Evolutionary conservation across 208 protist species (phyloP), one percentile per base, ranked within the genome.

Genomic region (Trypanosoma avium): DNA sequence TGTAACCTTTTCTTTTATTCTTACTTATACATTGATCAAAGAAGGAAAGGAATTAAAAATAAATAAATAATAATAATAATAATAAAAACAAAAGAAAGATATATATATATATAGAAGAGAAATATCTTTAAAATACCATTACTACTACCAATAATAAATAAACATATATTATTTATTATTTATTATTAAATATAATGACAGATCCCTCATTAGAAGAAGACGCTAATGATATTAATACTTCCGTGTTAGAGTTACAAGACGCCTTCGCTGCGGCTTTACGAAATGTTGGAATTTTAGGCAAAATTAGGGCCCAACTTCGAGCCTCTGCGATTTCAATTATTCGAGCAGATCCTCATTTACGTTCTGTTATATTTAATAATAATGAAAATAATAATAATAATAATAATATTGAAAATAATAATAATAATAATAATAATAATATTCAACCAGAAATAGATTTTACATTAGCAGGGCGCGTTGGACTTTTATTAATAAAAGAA

Each of bases 301-400:
- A 86, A 48, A 67, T 95, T 43, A 71, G 84, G 0, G 89, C 89
- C 0, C 80, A 95, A 65, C 72, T 95, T 7, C 78, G 89, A 3
- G 86, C 84, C 5, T 58, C 79, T 0, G 84, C 84, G 0, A 45
- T 95, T 22, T 79, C 70, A n/a, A 50, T 93, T 19, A 66, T 95
- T 8, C 77, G 84, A 21, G 86, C 73, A 4, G 89, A 95, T 54
- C 56, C 65, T 9, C 62, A 77, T 19, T 53, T 94, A 29, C 62
- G 77, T 32, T 50, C 65, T 1, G 81, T 75, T 0, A 70, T 81
- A 7, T 63, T 90, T 17, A n/a, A n/a, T n/a, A n/a, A n/a, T n/a
- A n/a, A n/a, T n/a, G n/a, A n/a, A n/a, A n/a, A n/a, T n/a, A n/a
- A n/a, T n/a, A n/a, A n/a, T n/a, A n/a, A n/a, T n/a, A n/a, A n/a